A percentile compares a stretch with the other conserved stretches of the same genome.
Evolutionary conservation across 352 stramenopile genomes (phyloP).

Genomic region (Globisporangium abappressorium): DNA sequence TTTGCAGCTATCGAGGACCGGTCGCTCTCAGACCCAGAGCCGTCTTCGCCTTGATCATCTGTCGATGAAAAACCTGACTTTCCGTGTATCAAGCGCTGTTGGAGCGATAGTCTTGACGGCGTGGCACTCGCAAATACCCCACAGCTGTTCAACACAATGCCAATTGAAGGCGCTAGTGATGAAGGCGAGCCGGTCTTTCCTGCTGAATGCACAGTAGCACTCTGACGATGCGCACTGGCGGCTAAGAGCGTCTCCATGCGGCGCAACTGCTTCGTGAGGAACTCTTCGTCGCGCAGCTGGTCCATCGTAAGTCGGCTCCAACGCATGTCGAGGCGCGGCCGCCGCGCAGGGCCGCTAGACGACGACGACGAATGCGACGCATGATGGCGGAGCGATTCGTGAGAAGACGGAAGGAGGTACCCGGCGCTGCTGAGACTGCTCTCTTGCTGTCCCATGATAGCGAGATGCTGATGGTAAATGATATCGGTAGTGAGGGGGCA

Average conservation of each 20-base stretch:
- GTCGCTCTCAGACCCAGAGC: constrained; percentile 21
- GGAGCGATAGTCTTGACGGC: constrained; percentile 10
- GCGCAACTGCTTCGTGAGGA: constrained; percentile 62
- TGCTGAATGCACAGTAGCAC: background rate
- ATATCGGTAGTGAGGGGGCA: too few relatives aligned
- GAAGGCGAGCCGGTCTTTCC: background rate
- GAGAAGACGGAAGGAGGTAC: background rate
- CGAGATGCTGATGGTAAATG: background rate
- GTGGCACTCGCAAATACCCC: constrained; percentile 19
- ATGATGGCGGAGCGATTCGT: background rate
- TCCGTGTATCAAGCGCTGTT: constrained; percentile 17
- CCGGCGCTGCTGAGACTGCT: constrained; percentile 14
- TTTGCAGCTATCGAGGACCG: background rate
- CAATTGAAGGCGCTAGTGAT: background rate
- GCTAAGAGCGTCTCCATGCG: constrained; percentile 47
- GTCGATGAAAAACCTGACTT: constrained; percentile 11
- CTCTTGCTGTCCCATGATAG: constrained; percentile 15
- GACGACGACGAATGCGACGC: background rate
- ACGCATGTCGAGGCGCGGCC: constrained; percentile 44
- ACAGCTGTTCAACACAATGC: background rate
- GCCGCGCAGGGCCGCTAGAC: background rate
- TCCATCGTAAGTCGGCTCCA: constrained; percentile 65
- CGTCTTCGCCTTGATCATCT: constrained; percentile 20
- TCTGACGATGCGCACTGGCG: constrained; percentile 22
- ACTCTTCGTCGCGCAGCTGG: constrained; percentile 65